phyloP scores from a whole-genome alignment of 495 filamentous ascomycete species.

The Baudoinia panamericana region DNA sequence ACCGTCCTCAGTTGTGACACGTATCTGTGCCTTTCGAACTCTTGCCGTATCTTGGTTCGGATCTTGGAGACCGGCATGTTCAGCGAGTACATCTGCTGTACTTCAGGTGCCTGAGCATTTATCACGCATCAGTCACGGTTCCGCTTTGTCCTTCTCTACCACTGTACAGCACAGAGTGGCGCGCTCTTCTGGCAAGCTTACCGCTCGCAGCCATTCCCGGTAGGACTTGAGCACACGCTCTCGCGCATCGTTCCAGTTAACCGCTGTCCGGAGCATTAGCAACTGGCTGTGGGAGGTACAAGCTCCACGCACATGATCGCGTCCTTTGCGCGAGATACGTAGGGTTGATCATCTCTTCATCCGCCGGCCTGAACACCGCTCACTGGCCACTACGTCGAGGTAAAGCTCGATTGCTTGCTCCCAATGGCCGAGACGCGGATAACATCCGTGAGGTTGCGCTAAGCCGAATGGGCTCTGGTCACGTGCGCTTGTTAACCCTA shows the following conservation, averaged over 20 bases:
- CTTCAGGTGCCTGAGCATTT: slow-evolving; percentile 66
- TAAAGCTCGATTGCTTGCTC: too few species aligned
- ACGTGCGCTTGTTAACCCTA: too few species aligned
- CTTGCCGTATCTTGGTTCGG: slow-evolving; percentile 88
- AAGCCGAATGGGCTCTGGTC: too few species aligned
- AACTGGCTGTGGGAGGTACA: neutral
- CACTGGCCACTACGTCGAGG: too few species aligned
- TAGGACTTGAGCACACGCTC: slow-evolving; percentile 71
- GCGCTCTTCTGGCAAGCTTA: slow-evolving; percentile 42
- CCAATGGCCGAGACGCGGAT: too few species aligned
- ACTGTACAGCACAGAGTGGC: too few species aligned
- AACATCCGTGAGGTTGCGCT: too few species aligned
- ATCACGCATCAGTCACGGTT: neutral
- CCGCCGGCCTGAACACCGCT: too few species aligned
- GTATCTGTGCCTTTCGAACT: slow-evolving; percentile 92
- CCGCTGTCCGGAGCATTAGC: slow-evolving; percentile 42
- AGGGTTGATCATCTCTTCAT: slow-evolving; percentile 71
- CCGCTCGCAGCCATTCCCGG: slow-evolving; percentile 85
- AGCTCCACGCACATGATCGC: slow-evolving; percentile 60
- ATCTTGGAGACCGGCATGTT: slow-evolving; percentile 76
- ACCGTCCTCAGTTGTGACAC: slow-evolving; percentile 77
- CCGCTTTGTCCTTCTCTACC: neutral
- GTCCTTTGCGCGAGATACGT: slow-evolving; percentile 85
- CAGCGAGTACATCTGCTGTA: slow-evolving; percentile 90
- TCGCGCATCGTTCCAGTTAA: slow-evolving; percentile 76